phyloP scores from a whole-genome alignment of 257 asterid species.

The Jaltomata sinuosa region DNA sequence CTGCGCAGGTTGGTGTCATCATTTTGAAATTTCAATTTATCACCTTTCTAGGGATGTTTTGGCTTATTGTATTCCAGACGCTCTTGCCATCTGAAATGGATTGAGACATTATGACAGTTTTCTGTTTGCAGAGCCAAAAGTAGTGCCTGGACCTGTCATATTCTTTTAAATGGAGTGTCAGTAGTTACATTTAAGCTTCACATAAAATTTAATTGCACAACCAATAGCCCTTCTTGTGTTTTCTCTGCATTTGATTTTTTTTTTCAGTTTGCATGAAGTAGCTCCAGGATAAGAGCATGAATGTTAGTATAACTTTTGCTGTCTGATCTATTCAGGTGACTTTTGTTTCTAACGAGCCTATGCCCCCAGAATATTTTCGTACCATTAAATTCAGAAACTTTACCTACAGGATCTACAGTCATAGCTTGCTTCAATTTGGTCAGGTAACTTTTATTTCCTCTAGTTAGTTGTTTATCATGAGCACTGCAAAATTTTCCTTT shows the following conservation, averaged over 20 bases:
- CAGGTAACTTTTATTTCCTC: slow-evolving; percentile 48
- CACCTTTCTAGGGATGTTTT: background rate
- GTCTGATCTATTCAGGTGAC: slow-evolving; percentile 47
- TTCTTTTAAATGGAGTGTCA: background rate
- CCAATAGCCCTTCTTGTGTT: background rate
- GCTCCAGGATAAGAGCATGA: background rate
- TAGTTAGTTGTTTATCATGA: background rate
- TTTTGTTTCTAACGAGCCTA: slow-evolving; percentile 66
- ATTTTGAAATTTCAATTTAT: slow-evolving; percentile 1
- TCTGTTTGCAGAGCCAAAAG: background rate
- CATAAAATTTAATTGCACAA: background rate
- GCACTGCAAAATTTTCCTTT: background rate
- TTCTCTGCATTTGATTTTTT: background rate
- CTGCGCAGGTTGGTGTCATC: slow-evolving; percentile 76
- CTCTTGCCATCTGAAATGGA: background rate
- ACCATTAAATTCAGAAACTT: slow-evolving; percentile 56
- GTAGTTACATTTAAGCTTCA: background rate
- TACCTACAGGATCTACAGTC: slow-evolving; percentile 80
- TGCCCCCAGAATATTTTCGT: slow-evolving; percentile 66
- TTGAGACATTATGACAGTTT: background rate
- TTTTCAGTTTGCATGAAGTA: background rate
- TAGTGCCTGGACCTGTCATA: background rate
- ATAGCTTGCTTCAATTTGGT: slow-evolving; percentile 96
- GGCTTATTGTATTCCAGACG: background rate
- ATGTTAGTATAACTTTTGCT: background rate